phyloP scores from a whole-genome alignment of 345 rosid species.

The Eutrema heterophyllum region DNA sequence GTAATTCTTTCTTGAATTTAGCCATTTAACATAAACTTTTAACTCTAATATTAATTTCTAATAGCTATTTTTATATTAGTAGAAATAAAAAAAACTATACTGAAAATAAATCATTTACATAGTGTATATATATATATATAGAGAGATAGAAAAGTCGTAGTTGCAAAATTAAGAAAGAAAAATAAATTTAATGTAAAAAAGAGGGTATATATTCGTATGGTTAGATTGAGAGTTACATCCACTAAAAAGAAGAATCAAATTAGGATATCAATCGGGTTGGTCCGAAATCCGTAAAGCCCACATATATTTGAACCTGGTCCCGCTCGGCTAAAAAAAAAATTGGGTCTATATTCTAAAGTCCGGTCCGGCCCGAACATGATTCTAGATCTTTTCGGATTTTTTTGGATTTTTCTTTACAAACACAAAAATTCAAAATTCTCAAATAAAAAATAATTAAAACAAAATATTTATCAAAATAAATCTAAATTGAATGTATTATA shows the following conservation, averaged over 20 bases:
- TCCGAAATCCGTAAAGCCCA: too few species aligned
- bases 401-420: too few species aligned
- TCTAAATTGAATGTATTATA: too few species aligned
- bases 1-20: background rate
- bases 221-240: conserved; percentile 22
- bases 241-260: conserved; percentile 18
- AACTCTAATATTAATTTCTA: background rate
- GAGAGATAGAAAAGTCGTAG: background rate
- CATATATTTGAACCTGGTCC: too few species aligned
- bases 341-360: too few species aligned
- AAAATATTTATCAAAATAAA: too few species aligned
- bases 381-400: too few species aligned
- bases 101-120: background rate
- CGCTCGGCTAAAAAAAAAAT: too few species aligned
- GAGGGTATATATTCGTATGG: background rate
- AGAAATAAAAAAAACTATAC: background rate
- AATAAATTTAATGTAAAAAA: background rate
- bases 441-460: too few species aligned
- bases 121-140: background rate
- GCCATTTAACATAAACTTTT: background rate
- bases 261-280: too few species aligned
- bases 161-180: background rate
- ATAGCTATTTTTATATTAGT: background rate
- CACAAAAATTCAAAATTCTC: too few species aligned
- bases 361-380: too few species aligned